Percentiles rank a stretch among this genome's conserved stretches.
phyloP scores from a whole-genome alignment of 202 grass and related monocot species.

The Tripidium arundinaceum region DNA sequence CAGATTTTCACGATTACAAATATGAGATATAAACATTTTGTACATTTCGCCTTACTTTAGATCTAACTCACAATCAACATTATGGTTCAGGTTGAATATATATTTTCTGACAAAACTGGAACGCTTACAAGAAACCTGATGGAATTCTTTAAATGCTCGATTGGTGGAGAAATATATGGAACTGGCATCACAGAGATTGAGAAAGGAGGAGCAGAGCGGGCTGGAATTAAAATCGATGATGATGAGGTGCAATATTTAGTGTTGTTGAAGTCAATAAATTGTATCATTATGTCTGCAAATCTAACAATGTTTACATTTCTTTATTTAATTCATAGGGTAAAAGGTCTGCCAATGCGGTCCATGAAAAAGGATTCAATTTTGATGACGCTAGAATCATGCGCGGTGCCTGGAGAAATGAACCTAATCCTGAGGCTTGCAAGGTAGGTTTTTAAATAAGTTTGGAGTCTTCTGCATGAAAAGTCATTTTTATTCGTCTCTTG shows the following conservation, averaged over 20 bases:
- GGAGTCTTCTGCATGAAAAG: background rate
- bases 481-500: background rate
- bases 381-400: conserved; percentile 82
- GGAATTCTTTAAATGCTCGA: conserved; percentile 99
- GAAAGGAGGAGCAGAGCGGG: conserved; percentile 73
- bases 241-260: conserved; percentile 56
- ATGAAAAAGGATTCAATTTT: conserved; percentile 99
- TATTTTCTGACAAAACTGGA: conserved; percentile 99
- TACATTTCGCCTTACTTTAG: conserved; percentile 1
- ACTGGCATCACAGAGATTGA: conserved; percentile 91
- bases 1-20: conserved; percentile 13
- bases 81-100: conserved; percentile 82
- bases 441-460: conserved; percentile 39
- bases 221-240: conserved; percentile 56
- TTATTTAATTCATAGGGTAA: conserved; percentile 43
- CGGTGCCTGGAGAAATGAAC: conserved; percentile 97
- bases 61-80: conserved; percentile 21
- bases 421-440: conserved; percentile 74
- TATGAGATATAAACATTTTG: conserved; percentile 12
- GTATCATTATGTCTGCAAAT: background rate
- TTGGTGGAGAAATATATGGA: conserved; percentile 91
- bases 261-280: background rate
- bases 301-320: conserved; percentile 19
- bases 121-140: conserved; percentile 98
- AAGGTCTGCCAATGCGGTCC: conserved; percentile 52